Conservation (phyloP, 106 monocot genomes). For the Dioscorea alata region DNA sequence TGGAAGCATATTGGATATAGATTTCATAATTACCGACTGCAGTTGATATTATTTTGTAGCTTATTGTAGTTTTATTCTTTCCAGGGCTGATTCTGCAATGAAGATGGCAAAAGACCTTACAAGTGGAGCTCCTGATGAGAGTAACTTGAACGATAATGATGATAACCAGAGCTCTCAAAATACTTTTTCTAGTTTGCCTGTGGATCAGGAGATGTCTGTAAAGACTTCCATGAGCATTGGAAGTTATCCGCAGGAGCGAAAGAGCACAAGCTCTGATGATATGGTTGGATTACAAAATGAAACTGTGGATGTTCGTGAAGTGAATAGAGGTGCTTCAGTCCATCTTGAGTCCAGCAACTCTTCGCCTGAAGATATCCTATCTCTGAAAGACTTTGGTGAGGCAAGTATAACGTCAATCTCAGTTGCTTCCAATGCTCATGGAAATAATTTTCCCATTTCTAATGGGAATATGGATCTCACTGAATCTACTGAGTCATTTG, state of each 20-base stretch:
- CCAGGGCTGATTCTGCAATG: constrained; percentile 77
- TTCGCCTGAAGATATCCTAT: constrained; percentile 20
- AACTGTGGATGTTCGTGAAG: constrained; percentile 17
- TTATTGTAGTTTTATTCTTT: constrained; percentile 5
- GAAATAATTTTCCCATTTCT: constrained; percentile 21
- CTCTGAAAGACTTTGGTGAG: constrained; percentile 20
- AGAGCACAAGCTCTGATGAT: constrained; percentile 71
- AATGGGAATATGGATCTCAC: constrained; percentile 32
- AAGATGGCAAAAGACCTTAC: constrained; percentile 76
- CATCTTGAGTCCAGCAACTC: constrained; percentile 12
- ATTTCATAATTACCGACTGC: neutral
- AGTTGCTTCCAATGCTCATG: constrained; percentile 18
- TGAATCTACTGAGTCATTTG: constrained; percentile 33
- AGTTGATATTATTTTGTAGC: neutral
- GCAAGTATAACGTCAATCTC: constrained; percentile 18
- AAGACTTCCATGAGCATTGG: constrained; percentile 59
- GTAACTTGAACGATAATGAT: constrained; percentile 45
- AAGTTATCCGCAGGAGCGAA: constrained; percentile 71
- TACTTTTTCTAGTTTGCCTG: constrained; percentile 51
- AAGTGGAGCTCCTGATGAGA: constrained; percentile 40
- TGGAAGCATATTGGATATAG: too few species aligned
- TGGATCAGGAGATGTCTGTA: constrained; percentile 53
- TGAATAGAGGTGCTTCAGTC: constrained; percentile 21
- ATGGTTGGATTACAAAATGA: constrained; percentile 16
- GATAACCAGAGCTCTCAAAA: constrained; percentile 57